phyloP scores from a whole-genome alignment of 805 yeast genomes.

The Deakozyma indianensis region DNA sequence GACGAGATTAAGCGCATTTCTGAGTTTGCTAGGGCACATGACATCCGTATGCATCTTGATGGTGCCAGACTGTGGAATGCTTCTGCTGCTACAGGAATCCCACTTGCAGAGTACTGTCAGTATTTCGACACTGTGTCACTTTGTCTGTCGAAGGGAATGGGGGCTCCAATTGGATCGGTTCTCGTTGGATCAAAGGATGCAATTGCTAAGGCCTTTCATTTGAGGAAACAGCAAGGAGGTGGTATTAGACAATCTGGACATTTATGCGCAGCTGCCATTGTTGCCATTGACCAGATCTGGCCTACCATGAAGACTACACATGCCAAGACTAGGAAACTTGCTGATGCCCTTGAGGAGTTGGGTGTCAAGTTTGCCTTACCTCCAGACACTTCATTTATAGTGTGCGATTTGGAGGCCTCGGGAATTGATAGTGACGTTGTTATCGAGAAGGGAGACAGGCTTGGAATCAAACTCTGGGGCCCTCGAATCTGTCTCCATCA shows the following conservation, averaged over 20 bases:
- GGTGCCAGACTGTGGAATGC: slow-evolving; percentile 97
- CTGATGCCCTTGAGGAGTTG: slow-evolving; percentile 15
- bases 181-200: slow-evolving; percentile 52
- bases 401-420: slow-evolving; percentile 44
- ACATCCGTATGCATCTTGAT: slow-evolving; percentile 62
- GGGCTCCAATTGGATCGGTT: slow-evolving; percentile 88
- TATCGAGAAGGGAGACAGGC: slow-evolving; percentile 38
- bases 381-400: slow-evolving; percentile 72
- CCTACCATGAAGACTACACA: slow-evolving; percentile 38
- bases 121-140: slow-evolving; percentile 80
- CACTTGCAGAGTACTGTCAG: slow-evolving; percentile 55
- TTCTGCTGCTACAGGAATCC: slow-evolving; percentile 53
- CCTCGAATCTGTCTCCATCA: slow-evolving; percentile 73
- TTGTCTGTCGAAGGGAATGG: slow-evolving; percentile 78
- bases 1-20: slow-evolving; percentile 64
- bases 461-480: slow-evolving; percentile 52
- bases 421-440: slow-evolving; percentile 44
- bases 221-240: slow-evolving; percentile 87
- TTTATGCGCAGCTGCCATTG: slow-evolving; percentile 65
- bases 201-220: slow-evolving; percentile 63
- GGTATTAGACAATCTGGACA: slow-evolving; percentile 84
- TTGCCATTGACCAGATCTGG: slow-evolving; percentile 64
- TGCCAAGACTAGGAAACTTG: slow-evolving; percentile 35
- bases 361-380: slow-evolving; percentile 58
- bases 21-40: slow-evolving; percentile 48